A percentile compares a stretch with the other conserved stretches of the same genome.
phyloP scores from a whole-genome alignment of 2,329 filamentous ascomycete species.

The Paraphaeosphaeria minitans region DNA sequence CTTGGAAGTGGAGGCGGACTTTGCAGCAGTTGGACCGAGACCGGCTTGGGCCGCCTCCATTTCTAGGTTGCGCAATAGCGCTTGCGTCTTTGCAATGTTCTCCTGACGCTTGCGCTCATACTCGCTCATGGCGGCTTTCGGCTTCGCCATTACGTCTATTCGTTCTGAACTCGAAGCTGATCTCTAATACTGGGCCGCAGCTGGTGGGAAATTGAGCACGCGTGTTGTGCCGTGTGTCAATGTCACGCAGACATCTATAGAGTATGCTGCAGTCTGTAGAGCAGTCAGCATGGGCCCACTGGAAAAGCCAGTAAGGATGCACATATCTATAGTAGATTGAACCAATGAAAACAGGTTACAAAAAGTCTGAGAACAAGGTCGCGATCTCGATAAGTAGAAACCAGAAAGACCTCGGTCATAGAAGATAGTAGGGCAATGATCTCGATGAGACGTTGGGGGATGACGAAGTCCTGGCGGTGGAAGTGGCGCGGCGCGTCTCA shows the following conservation, averaged over 20 bases:
- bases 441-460: neutral
- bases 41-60: constrained; percentile 70
- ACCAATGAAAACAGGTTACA: no score
- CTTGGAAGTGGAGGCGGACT: constrained; percentile 54
- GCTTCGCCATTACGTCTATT: constrained; percentile 36
- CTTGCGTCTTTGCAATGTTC: constrained; percentile 86
- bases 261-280: neutral
- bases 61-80: constrained; percentile 77
- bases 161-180: neutral
- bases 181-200: neutral
- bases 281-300: neutral
- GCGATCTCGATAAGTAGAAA: neutral
- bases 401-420: neutral
- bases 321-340: neutral
- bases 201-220: neutral
- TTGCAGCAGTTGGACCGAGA: constrained; percentile 63
- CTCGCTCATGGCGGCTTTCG: constrained; percentile 69
- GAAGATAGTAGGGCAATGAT: neutral
- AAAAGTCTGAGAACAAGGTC: neutral
- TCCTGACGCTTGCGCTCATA: constrained; percentile 85
- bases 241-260: neutral
- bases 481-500: constrained; percentile 2
- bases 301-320: neutral
- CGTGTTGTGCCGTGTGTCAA: neutral
- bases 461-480: neutral